Conservation (phyloP, 768 basidiomycete species). For the Agaricus sinodeliciosus region DNA sequence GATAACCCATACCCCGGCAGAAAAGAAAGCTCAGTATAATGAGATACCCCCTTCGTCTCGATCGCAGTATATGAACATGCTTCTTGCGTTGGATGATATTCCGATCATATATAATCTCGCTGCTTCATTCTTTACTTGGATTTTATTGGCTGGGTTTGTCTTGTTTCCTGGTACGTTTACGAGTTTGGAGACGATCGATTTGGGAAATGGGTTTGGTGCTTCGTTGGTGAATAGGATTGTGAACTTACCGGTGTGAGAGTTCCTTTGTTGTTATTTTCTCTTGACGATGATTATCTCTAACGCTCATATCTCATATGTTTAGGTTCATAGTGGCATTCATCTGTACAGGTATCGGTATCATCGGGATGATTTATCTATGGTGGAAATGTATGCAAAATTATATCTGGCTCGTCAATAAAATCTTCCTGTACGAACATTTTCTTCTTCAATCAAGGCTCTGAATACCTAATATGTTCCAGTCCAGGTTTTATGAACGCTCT, state of each 20-base stretch:
- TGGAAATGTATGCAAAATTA: conserved; percentile 56
- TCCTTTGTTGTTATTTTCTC: neutral
- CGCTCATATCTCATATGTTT: conserved; percentile 26
- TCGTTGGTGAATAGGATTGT: conserved; percentile 30
- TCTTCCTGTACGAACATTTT: conserved; percentile 37
- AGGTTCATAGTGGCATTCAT: conserved; percentile 51
- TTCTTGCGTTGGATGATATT: conserved; percentile 53
- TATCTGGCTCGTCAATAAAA: conserved; percentile 49
- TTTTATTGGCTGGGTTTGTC: conserved; percentile 55
- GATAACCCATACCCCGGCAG: neutral
- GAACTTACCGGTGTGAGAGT: conserved; percentile 38
- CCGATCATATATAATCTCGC: conserved; percentile 41
- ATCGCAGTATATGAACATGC: conserved; percentile 52
- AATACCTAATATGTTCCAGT: conserved; percentile 20
- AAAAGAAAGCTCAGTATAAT: conserved; percentile 9
- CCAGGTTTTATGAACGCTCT: conserved; percentile 53
- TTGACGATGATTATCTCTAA: neutral
- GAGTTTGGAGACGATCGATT: conserved; percentile 30
- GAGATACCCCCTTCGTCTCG: conserved; percentile 5
- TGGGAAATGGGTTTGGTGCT: conserved; percentile 23
- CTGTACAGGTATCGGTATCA: conserved; percentile 46
- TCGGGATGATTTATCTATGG: conserved; percentile 54
- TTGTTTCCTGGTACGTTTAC: conserved; percentile 59
- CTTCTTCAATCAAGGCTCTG: too few relatives aligned
- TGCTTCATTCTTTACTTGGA: conserved; percentile 58